Evolutionary conservation across 306 rosid species (phyloP).

Genomic region (Spatholobus suberectus): DNA sequence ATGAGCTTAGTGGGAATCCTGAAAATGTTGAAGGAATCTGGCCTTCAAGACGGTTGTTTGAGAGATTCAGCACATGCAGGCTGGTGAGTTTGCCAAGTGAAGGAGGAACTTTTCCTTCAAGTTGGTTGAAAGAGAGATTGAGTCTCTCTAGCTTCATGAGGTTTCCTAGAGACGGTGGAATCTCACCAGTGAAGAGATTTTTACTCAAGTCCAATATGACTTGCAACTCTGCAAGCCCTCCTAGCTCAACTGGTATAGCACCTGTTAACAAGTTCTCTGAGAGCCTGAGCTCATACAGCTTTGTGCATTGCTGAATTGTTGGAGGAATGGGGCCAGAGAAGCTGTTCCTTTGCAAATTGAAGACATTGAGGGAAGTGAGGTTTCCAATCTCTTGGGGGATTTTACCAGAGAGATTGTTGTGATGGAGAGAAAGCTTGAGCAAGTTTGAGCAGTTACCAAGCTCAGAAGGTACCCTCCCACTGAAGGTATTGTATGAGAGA

Average conservation of each 20-base stretch:
- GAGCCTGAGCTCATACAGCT: slow-evolving; percentile 83
- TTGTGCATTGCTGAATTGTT: slow-evolving; percentile 66
- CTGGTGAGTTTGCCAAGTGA: slow-evolving; percentile 83
- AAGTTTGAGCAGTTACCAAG: slow-evolving; percentile 77
- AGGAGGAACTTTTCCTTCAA: slow-evolving; percentile 68
- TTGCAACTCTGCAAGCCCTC: slow-evolving; percentile 75
- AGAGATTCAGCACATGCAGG: slow-evolving; percentile 80
- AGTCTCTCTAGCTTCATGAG: slow-evolving; percentile 86
- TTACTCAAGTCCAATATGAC: slow-evolving; percentile 80
- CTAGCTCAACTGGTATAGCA: slow-evolving; percentile 70
- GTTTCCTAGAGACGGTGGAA: slow-evolving; percentile 78
- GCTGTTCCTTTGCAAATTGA: slow-evolving; percentile 70
- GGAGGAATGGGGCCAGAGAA: slow-evolving; percentile 79
- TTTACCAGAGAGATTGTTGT: slow-evolving; percentile 74
- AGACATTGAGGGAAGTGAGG: slow-evolving; percentile 81
- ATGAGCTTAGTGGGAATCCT: slow-evolving; percentile 76
- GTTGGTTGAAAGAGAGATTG: slow-evolving; percentile 77
- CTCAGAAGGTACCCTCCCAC: slow-evolving; percentile 71
- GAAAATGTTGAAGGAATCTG: slow-evolving; percentile 73
- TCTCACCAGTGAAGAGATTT: slow-evolving; percentile 68
- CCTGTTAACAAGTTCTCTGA: slow-evolving; percentile 77
- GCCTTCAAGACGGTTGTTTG: slow-evolving; percentile 77
- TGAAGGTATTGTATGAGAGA: slow-evolving; percentile 74
- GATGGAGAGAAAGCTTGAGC: slow-evolving; percentile 78
- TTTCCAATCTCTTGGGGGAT: slow-evolving; percentile 89